These are phyloP conservation scores for Kernera saxatilis DNA, from an alignment of 345 rosid genomes.

Conservation along the genomic window DNA sequence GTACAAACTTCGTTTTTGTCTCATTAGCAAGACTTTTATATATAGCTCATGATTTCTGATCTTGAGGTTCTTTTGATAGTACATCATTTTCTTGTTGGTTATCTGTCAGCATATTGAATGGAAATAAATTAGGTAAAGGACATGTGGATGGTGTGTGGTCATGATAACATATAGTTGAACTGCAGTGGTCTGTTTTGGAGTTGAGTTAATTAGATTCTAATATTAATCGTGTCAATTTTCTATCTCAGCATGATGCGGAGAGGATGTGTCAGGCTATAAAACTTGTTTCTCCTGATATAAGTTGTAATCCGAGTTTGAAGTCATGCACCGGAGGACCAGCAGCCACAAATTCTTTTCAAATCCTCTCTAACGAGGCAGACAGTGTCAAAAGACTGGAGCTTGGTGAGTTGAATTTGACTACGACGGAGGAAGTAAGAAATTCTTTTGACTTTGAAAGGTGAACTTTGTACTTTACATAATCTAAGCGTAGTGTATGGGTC, in stretches of 20 bases:
- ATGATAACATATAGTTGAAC: background rate
- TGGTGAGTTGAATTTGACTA: conserved; percentile 37
- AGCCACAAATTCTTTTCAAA: conserved; percentile 49
- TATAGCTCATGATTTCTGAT: background rate
- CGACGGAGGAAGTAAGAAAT: conserved; percentile 50
- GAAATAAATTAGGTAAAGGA: background rate
- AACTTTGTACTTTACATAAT: background rate
- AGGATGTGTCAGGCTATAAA: conserved; percentile 50
- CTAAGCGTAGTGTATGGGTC: background rate
- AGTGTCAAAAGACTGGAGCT: conserved; percentile 19
- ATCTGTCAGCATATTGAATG: background rate
- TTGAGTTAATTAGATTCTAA: background rate
- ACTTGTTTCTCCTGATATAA: conserved; percentile 36
- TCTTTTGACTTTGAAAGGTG: conserved; percentile 20
- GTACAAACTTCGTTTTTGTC: background rate
- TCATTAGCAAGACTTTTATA: background rate
- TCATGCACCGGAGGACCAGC: conserved; percentile 46
- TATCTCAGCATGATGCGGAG: conserved; percentile 62
- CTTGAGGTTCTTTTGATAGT: background rate
- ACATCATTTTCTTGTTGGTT: background rate
- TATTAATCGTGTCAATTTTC: background rate
- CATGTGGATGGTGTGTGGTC: conserved; percentile 7
- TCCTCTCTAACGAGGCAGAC: conserved; percentile 41
- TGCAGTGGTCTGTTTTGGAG: conserved; percentile 9
- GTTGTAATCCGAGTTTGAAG: conserved; percentile 32